Evolutionary conservation across 2,329 filamentous ascomycete species (phyloP), one percentile per base, ranked within the genome.

Genomic region (Ascochyta lentis): DNA sequence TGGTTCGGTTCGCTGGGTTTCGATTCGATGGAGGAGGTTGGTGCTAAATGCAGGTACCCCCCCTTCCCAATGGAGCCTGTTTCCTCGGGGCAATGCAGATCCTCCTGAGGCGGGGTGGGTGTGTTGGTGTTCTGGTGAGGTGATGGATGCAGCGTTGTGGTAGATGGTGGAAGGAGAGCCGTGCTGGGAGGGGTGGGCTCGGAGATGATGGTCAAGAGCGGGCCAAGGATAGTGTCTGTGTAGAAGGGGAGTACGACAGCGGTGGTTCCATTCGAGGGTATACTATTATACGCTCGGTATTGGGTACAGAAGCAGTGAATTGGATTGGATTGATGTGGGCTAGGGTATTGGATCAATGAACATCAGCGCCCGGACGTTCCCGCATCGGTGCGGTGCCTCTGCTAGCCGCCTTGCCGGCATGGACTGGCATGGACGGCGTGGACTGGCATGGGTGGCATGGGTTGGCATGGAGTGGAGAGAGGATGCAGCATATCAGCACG

Each of bases 331-430:
- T 19, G 19, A 19, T 19, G 19, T 19, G 19, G 19, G 44, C 24
- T 43, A 38, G 38, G 24, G 42, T 55, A 55, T 55, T 55, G 52
- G 52, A 19, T 45, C 52, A 55, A 55, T 49, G 52, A 49, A 55
- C 45, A 55, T 49, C 40, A 49, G 35, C 38, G 52, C 41, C 46
- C 29, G 41, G 52, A 24, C 51, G 29, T 49, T 27, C 23, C 51
- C 51, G 52, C 52, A 35, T 55, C 41, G 52, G 46, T 49, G 46
- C 23, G 27, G 13, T 44, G 15, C 7, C 10, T 31, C 29, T 31
- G 34, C 34, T 48, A 49, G 51, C 51, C 51, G 51, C 51, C 44
- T 39, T 54, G 51, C 51, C 51, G 39, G 50, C 44, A 54, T 43
- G 50, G 51, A 24, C 27, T 38, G 51, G 44, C 44, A 10, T 48